Evolutionary conservation across 2,329 filamentous ascomycete species (phyloP), one percentile per base, ranked within the genome.

Genomic region (Sordariomycetes sp.): DNA sequence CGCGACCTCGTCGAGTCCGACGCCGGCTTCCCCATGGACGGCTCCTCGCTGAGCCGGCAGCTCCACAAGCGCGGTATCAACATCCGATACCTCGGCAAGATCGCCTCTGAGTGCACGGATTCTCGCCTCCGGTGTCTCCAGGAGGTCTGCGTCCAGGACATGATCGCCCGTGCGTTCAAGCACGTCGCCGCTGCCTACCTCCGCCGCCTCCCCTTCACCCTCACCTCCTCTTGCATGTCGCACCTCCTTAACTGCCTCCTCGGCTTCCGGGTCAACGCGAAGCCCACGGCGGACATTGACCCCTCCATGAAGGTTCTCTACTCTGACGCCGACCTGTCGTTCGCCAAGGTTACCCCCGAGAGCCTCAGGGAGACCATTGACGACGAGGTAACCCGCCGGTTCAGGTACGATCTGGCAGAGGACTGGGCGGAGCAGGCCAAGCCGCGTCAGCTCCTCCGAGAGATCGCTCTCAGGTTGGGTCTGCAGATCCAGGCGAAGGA

Each of bases 51-150:
- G 60, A 90, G 88, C 66, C 85, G 86, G 63, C 82, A 97, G 56
- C 79, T 99, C 68, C 94, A 99, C 78, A 96, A 96, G 79, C 89
- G 93, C 50, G 94, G 94, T 74, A 92, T 99, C 76, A 99, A 99
- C 75, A 82, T 97, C 62, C 85, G 95, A 67, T 99, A 99, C 71
- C 80, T 97, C n/a, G 94, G 94, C 63, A 88, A 86, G 71, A 74
- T 99, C 61, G 88, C 90, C 14, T 77, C 82, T 60, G 53, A 60
- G 22, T 84, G 87, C 64, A 81, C 82, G 63, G 87, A 87, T 59
- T 79, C 83, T 58, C 86, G 90, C 61, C 79, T 97, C 25, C 78
- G 86, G 64, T 91, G 91, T 61, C 78, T 99, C 65, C 85, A 83
- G 62, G 82, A 85, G 59, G 82, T 99, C 43, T 82, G 88, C 61